Evolutionary conservation across 257 asterid genomes (phyloP).

Genomic region (Anisodus acutangulus): DNA sequence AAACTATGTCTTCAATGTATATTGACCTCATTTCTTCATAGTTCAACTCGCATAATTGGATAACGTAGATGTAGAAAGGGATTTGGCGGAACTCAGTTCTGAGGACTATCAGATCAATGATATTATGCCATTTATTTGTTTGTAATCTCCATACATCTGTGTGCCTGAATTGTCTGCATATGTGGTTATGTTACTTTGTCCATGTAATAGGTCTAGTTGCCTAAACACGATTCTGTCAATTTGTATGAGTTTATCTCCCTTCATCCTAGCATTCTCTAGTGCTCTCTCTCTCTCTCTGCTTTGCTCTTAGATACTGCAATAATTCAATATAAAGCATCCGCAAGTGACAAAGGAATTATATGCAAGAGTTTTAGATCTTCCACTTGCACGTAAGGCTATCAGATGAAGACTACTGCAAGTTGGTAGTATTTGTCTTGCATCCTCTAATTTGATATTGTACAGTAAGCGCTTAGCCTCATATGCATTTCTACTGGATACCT

Average conservation of each 20-base stretch:
- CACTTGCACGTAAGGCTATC: not conserved
- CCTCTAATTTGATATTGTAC: not conserved
- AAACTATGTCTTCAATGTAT: too few relatives aligned
- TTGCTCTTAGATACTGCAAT: not conserved
- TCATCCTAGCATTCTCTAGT: not conserved
- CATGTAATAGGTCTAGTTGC: not conserved
- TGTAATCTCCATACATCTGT: not conserved
- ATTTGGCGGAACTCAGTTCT: not conserved
- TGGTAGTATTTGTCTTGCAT: not conserved
- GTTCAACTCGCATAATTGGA: not conserved
- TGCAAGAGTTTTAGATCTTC: not conserved
- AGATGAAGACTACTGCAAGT: not conserved
- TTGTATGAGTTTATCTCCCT: not conserved
- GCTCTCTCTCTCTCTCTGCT: not conserved
- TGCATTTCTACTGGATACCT: not conserved
- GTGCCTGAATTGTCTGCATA: not conserved
- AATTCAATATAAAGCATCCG: not conserved
- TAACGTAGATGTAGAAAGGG: not conserved
- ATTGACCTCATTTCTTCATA: not conserved
- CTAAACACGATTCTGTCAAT: not conserved
- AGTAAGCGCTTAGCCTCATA: not conserved
- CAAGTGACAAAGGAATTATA: not conserved
- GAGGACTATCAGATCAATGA: not conserved
- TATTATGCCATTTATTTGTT: not conserved
- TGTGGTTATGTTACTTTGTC: not conserved